Conservation (phyloP, 2,329 filamentous ascomycete genomes). For the Cadophora sp. region DNA sequence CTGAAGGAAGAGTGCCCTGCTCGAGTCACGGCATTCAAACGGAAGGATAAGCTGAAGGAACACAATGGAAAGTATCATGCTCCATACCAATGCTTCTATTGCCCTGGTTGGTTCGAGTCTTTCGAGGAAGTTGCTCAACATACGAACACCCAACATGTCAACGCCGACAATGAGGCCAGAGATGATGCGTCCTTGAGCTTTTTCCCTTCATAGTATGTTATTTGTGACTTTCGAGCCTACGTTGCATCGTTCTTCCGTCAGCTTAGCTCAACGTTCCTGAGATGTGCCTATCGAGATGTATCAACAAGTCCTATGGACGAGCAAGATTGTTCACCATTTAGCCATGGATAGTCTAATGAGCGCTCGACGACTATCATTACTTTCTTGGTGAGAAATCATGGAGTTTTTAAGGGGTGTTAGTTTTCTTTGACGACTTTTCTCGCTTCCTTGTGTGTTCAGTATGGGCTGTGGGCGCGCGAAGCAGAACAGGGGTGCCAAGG, state of each 20-base stretch:
- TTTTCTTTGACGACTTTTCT: neutral
- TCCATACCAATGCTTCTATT: conserved; percentile 2
- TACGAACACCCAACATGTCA: conserved; percentile 6
- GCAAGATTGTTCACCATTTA: neutral
- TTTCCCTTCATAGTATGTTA: neutral
- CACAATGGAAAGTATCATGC: conserved; percentile 15
- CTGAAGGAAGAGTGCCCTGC: neutral
- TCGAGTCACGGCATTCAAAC: conserved; percentile 8
- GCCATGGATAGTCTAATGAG: neutral
- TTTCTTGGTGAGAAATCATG: neutral
- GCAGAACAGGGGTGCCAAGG: no score
- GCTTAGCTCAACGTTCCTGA: neutral
- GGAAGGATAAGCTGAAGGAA: conserved; percentile 22
- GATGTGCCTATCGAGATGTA: neutral
- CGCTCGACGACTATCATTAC: neutral
- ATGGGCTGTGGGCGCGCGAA: neutral
- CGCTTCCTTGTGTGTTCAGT: neutral
- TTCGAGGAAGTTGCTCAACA: conserved; percentile 1
- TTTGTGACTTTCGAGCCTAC: neutral
- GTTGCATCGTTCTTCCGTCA: neutral
- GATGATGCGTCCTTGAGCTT: neutral
- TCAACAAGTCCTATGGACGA: neutral
- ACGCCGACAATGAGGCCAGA: neutral
- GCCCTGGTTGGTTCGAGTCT: conserved; percentile 13
- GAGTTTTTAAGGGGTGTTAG: neutral